These are phyloP conservation scores for Boletus tomentosulus DNA, from an alignment of 768 basidiomycete genomes.

Conservation along the genomic window DNA sequence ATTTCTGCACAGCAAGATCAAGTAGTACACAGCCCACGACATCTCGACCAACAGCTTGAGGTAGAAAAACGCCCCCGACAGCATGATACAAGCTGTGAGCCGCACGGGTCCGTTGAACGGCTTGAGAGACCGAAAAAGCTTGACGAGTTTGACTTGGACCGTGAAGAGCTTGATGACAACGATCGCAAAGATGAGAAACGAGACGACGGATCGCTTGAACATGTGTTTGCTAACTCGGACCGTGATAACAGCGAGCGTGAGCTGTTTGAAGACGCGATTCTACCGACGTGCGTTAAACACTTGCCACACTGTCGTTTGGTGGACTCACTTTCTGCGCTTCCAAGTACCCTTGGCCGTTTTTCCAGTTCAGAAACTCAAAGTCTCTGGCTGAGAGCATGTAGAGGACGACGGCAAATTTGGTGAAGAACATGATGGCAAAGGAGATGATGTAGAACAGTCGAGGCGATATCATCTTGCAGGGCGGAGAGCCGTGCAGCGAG, in stretches of 20 bases:
- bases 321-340: constrained; percentile 16
- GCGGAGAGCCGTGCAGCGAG: background rate
- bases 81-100: constrained; percentile 20
- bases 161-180: constrained; percentile 27
- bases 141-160: constrained; percentile 29
- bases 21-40: constrained; percentile 25
- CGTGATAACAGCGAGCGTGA: constrained; percentile 24
- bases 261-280: constrained; percentile 21
- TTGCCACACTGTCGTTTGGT: background rate
- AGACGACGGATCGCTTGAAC: constrained; percentile 27
- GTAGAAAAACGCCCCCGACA: constrained; percentile 27
- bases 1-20: constrained; percentile 25
- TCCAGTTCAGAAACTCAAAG: constrained; percentile 12
- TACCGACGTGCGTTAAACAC: background rate
- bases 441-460: constrained; percentile 14
- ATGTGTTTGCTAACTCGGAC: constrained; percentile 27
- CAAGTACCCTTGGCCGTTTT: constrained; percentile 18
- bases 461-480: constrained; percentile 13
- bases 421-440: constrained; percentile 16
- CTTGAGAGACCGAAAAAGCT: constrained; percentile 22
- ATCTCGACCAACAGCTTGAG: constrained; percentile 25
- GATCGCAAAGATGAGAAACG: constrained; percentile 29
- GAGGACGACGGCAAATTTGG: constrained; percentile 15
- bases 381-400: constrained; percentile 22
- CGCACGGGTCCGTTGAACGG: constrained; percentile 25